phyloP scores from a whole-genome alignment of 225 moss, liverwort and hornwort species.

The Marchantia paleacea region DNA sequence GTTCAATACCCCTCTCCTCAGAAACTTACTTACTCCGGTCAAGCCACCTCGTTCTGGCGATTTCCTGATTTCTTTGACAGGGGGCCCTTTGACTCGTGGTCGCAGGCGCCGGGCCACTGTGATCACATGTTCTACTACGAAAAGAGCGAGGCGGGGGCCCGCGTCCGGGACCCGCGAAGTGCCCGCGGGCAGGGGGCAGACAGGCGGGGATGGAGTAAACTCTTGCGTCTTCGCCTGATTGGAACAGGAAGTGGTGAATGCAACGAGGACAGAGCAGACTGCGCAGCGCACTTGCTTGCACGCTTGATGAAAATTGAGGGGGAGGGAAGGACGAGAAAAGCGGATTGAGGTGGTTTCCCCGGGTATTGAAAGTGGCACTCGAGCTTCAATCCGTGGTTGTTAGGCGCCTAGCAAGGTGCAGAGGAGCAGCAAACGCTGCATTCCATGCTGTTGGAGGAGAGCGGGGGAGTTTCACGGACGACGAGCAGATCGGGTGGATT shows the following conservation, averaged over 20 bases:
- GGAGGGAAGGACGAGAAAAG: neutral
- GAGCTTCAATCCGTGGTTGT: neutral
- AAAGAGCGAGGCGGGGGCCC: neutral
- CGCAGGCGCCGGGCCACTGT: neutral
- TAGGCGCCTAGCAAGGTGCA: conserved; percentile 14
- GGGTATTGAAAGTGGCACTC: neutral
- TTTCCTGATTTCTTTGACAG: neutral
- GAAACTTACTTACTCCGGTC: neutral
- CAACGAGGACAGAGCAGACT: neutral
- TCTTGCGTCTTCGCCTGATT: neutral
- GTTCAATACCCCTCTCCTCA: too few relatives aligned
- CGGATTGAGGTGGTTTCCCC: neutral
- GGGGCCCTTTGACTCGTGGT: neutral
- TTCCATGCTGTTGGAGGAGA: conserved; percentile 3
- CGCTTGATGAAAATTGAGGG: neutral
- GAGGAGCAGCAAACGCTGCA: conserved; percentile 1
- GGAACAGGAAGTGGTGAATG: neutral
- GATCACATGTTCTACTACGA: conserved; percentile 20
- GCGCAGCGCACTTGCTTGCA: neutral
- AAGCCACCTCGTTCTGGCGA: neutral
- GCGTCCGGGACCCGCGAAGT: neutral
- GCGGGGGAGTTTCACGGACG: neutral
- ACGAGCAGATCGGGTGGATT: conserved; percentile 11
- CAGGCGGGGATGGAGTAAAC: neutral
- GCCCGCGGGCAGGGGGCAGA: conserved; percentile 17